Base-by-base conservation (phyloP, 495 filamentous ascomycete genomes). In the Wilcoxina mikolae region DNA sequence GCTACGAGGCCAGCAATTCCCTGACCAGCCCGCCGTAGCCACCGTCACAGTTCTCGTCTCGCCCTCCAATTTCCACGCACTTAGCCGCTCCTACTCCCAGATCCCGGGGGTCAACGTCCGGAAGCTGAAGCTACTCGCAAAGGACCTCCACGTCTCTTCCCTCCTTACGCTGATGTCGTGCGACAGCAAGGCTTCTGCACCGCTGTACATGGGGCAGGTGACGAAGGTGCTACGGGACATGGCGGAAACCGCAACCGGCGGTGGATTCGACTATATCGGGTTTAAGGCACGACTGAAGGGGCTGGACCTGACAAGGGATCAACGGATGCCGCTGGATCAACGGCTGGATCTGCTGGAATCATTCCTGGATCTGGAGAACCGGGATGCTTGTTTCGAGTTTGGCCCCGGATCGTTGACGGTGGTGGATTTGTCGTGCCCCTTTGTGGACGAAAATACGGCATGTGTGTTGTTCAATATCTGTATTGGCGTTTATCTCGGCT, bases 391-490 rank as follows among this genome's bases (percentile, higher is more conserved):
- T 20, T 62, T 60, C 49, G 58, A 62, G 51, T 60, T 61, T 31
- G 35, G 15, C n/a, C 68, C 76, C 3, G 78, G 80, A 12, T 68
- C 67, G 4, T 67, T 88, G 11, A 86, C 83, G 0, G 83, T 90
- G 48, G 73, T 88, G 28, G 84, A 90, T 58, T 71, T 90, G 4
- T 82, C 76, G 0, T 85, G 82, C 61, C 82, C 83, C 0, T 88
- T 80, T 63, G 72, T 87, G 10, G 76, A 80, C 0, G 68, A 80
- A 1, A 74, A 78, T 29, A 76, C 73, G 42, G 84, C 82, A 0
- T 89, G 83, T 55, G 69, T 73, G 0, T 65, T 87, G 0, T 87
- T 87, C 64, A 78, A 83, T 54, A 81, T 87, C 33, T 80, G 75
- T 44, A 66, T 85, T 20, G 67, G 65, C 1, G 60, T 84, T 0